These are phyloP conservation scores for Hydrangea macrophylla DNA, from an alignment of 148 eudicot species.

Conservation along the genomic window DNA sequence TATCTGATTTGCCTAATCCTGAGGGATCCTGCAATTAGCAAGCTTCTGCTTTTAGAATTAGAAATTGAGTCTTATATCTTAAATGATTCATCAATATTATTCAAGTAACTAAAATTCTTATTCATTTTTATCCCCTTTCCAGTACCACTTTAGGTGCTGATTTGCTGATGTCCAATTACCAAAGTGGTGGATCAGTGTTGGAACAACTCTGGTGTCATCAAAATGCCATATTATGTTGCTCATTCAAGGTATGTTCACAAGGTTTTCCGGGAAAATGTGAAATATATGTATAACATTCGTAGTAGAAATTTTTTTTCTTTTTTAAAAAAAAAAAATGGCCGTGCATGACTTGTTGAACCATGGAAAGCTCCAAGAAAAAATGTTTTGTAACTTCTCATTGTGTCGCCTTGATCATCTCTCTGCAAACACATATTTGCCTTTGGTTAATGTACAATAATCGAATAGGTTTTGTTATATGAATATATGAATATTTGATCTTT, in stretches of 20 bases:
- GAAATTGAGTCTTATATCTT: neutral
- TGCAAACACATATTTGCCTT: neutral
- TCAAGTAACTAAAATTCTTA: neutral
- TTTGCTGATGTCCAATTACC: constrained; percentile 6
- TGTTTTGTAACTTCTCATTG: neutral
- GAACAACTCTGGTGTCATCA: constrained; percentile 2
- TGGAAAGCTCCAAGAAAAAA: neutral
- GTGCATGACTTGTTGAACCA: neutral
- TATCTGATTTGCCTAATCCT: neutral
- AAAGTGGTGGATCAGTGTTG: constrained; percentile 1
- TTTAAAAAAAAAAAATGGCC: neutral
- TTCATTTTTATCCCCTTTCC: neutral
- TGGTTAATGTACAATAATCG: too few species aligned
- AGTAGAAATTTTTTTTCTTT: too few species aligned
- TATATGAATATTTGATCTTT: too few species aligned
- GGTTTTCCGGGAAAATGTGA: neutral
- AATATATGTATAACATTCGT: neutral
- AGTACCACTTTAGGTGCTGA: constrained; percentile 1
- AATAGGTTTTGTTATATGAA: too few species aligned
- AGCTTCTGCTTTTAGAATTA: neutral
- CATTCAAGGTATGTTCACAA: neutral
- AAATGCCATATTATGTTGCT: constrained; percentile 4
- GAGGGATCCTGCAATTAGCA: neutral
- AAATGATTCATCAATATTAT: neutral
- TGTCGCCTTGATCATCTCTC: neutral